phyloP scores from a whole-genome alignment of 2,329 filamentous ascomycete genomes.

The Drechslera avenae region DNA sequence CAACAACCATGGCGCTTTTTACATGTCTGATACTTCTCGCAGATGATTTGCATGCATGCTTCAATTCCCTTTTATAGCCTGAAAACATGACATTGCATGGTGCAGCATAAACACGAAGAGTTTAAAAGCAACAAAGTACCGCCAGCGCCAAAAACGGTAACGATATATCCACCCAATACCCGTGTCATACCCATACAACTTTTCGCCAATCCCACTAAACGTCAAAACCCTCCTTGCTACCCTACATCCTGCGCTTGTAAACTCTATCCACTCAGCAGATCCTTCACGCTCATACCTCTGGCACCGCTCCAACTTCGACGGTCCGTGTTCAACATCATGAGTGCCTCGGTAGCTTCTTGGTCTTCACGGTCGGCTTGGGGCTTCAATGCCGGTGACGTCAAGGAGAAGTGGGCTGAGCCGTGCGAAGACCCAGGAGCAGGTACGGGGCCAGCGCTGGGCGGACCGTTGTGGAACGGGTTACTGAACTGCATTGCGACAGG shows the following conservation, averaged over 20 bases:
- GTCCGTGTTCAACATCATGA: conserved; percentile 87
- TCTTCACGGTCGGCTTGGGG: conserved; percentile 50
- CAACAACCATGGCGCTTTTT: too few species aligned
- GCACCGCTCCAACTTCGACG: conserved; percentile 59
- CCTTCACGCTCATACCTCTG: conserved; percentile 54
- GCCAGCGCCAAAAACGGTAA: conserved; percentile 11
- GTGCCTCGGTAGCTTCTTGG: conserved; percentile 81
- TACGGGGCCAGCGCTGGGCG: conserved; percentile 30
- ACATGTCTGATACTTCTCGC: too few species aligned
- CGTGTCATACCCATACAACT: not conserved
- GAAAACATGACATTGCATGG: not conserved
- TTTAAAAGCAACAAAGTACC: not conserved
- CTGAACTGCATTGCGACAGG: conserved; percentile 36
- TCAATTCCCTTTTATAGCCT: not conserved
- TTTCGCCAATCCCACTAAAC: conserved; percentile 6
- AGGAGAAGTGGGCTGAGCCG: conserved; percentile 31
- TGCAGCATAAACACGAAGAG: not conserved
- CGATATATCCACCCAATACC: conserved; percentile 7
- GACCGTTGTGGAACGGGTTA: conserved; percentile 37
- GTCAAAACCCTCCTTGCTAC: not conserved
- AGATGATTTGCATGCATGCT: too few species aligned
- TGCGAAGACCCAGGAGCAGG: conserved; percentile 32
- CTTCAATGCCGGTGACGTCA: conserved; percentile 46
- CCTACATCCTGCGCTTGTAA: not conserved
- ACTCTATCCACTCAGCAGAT: conserved; percentile 49